phyloP scores from a whole-genome alignment of 2,329 filamentous ascomycete species.

The Colletotrichum cereale region DNA sequence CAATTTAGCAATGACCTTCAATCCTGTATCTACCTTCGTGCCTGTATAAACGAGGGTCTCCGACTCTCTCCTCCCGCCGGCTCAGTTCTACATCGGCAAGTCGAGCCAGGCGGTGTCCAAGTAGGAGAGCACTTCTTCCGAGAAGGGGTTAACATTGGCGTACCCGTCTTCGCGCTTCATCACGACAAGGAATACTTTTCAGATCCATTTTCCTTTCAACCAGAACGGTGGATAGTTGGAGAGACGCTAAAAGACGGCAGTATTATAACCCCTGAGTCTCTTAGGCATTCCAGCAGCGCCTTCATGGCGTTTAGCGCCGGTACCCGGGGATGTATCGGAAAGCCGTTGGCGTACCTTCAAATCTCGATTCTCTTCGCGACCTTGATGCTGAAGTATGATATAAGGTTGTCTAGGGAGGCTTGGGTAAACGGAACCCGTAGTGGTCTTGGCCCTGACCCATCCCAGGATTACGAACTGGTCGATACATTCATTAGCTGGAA shows the following conservation, averaged over 20 bases:
- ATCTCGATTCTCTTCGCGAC: constrained; percentile 25
- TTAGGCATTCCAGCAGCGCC: not conserved
- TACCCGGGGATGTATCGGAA: constrained; percentile 24
- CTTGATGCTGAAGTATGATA: constrained; percentile 20
- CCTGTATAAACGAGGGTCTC: constrained; percentile 22
- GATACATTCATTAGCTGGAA: constrained; percentile 34
- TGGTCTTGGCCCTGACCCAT: constrained; percentile 14
- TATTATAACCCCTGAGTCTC: constrained; percentile 7
- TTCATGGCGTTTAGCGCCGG: constrained; percentile 32
- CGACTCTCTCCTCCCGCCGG: constrained; percentile 22
- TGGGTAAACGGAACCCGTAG: constrained; percentile 13
- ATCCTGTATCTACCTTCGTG: constrained; percentile 22
- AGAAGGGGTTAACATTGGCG: constrained; percentile 18
- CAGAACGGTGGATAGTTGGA: constrained; percentile 23
- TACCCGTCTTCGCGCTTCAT: constrained; percentile 22
- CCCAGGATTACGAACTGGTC: constrained; percentile 20
- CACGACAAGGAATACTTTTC: constrained; percentile 23
- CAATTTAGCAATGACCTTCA: constrained; percentile 16
- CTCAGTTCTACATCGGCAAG: constrained; percentile 18
- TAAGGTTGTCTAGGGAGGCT: constrained; percentile 2
- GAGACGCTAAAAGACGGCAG: constrained; percentile 22
- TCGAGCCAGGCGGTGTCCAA: constrained; percentile 7
- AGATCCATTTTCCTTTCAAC: constrained; percentile 16
- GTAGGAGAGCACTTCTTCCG: constrained; percentile 10
- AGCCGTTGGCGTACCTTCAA: constrained; percentile 22